Base-by-base conservation (phyloP, 305 asterid species). In the Fraxinus paxiana region DNA sequence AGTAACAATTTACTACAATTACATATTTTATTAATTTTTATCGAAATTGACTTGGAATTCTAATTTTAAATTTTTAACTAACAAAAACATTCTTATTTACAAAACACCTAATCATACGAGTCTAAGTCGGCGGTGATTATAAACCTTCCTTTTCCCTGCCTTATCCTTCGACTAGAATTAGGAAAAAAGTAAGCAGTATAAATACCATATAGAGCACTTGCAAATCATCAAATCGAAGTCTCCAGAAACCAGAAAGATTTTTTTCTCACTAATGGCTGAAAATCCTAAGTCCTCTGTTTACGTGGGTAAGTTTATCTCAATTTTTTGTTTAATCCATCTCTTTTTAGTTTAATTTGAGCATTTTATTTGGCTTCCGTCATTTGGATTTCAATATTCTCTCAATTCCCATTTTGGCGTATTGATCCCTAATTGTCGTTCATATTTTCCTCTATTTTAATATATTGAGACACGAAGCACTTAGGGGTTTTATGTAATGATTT, bases 261-360 rank as follows among this genome's bases (percentile, higher is more conserved):
- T 24, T 56, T 5, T 22, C 31, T 12, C 6, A 63, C 0, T 28
- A 65, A 92, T 92, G 93, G 91, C 92, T 63, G 92, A 89, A 20
- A 86, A 85, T 75, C 81, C 90, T 7, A 88, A 80, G 77, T 86
- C 87, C 78, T 83, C 92, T 26, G 86, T 93, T 79, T 93, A 91
- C 69, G 82, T 93, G 4, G 97, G 97, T 92, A 88, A 74, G 88
- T 18, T 4, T 31, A 17, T 69, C 1, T 30, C 24, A 7, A 15
- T 28, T 73, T 28, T 77, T 35, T 59, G n/a, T 34, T 59, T 3
- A 8, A 4, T 75, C 56, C 2, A 0, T 17, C 75, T 18, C 59
- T 65, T 22, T 77, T 5, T 8, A 31, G 10, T 78, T 82, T 69
- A 15, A 4, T 54, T 54, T 70, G 22, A 33, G 2, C 26, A 26